Evolutionary conservation across 129 eudicot species (phyloP).

Genomic region (Flaveria trinervia): DNA sequence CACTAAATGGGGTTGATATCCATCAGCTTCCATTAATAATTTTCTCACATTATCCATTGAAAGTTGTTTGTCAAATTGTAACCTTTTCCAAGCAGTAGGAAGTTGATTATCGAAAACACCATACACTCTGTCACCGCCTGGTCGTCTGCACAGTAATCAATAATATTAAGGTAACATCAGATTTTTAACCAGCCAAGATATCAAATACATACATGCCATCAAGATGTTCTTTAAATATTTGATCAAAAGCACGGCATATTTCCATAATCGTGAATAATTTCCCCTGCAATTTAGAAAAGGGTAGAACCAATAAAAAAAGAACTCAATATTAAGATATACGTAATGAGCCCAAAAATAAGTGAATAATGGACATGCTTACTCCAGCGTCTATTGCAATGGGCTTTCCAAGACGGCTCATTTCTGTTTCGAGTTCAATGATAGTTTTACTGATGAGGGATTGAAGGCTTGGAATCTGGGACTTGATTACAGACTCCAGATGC

Average conservation of each 20-base stretch:
- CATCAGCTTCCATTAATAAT: not conserved
- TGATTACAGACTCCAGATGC: not conserved
- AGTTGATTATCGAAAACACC: not conserved
- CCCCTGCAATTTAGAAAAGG: constrained; percentile 52
- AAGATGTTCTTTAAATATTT: constrained; percentile 92
- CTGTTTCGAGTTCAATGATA: not conserved
- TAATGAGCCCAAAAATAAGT: too few species aligned
- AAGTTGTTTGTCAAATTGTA: not conserved
- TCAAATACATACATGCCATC: constrained; percentile 83
- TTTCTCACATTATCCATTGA: not conserved
- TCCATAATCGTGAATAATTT: constrained; percentile 88
- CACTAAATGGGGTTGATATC: not conserved
- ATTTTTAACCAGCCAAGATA: not conserved
- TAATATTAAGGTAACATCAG: not conserved
- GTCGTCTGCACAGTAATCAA: not conserved
- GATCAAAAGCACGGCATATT: constrained; percentile 84
- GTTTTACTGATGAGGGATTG: not conserved
- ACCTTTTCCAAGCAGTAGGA: not conserved
- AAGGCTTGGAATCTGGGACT: not conserved
- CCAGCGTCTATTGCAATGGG: not conserved
- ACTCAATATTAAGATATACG: not conserved
- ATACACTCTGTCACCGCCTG: not conserved
- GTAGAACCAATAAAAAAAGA: not conserved
- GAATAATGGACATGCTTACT: not conserved
- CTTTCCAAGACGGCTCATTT: not conserved